Conservation (phyloP, 805 yeast species). For the Crinitomyces ghanaensis region DNA sequence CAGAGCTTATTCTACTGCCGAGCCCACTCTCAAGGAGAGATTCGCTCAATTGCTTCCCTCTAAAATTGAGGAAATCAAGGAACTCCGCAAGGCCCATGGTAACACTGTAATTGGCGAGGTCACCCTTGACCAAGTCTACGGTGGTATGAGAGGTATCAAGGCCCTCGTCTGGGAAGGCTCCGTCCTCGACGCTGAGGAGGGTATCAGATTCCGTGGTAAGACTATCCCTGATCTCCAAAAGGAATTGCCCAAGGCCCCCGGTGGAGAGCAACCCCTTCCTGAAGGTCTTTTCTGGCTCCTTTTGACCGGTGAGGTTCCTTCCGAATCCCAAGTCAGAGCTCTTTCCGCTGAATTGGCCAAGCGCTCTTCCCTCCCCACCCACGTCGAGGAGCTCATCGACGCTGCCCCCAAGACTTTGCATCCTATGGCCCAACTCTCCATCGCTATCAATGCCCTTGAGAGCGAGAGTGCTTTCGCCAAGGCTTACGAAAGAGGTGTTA, state of each 20-base stretch:
- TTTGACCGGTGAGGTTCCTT: constrained; percentile 74
- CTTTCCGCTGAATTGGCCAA: constrained; percentile 70
- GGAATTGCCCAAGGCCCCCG: constrained; percentile 64
- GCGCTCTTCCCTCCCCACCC: constrained; percentile 66
- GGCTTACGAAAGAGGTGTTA: constrained; percentile 75
- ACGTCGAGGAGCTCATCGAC: constrained; percentile 62
- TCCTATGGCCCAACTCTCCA: constrained; percentile 85
- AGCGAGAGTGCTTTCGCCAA: constrained; percentile 73
- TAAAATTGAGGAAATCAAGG: constrained; percentile 81
- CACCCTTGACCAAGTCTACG: constrained; percentile 68
- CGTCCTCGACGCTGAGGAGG: constrained; percentile 73
- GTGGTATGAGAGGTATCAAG: constrained; percentile 85
- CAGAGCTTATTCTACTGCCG: too few species aligned
- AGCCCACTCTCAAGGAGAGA: constrained; percentile 86
- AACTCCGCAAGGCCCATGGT: constrained; percentile 85
- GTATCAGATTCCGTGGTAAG: constrained; percentile 75
- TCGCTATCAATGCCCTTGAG: constrained; percentile 73
- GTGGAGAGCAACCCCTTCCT: constrained; percentile 57
- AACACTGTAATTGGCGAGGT: constrained; percentile 64
- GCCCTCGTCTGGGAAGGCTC: constrained; percentile 86
- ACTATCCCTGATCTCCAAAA: constrained; percentile 71
- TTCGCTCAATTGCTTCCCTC: constrained; percentile 87
- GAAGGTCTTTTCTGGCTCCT: constrained; percentile 77
- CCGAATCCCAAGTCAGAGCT: constrained; percentile 56
- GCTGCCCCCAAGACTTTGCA: constrained; percentile 64